Percentiles rank a stretch among this genome's conserved stretches.
These are phyloP conservation scores for Cladosporium sphaerospermum DNA, from an alignment of 2,329 filamentous ascomycete species.

Conservation along the genomic window DNA sequence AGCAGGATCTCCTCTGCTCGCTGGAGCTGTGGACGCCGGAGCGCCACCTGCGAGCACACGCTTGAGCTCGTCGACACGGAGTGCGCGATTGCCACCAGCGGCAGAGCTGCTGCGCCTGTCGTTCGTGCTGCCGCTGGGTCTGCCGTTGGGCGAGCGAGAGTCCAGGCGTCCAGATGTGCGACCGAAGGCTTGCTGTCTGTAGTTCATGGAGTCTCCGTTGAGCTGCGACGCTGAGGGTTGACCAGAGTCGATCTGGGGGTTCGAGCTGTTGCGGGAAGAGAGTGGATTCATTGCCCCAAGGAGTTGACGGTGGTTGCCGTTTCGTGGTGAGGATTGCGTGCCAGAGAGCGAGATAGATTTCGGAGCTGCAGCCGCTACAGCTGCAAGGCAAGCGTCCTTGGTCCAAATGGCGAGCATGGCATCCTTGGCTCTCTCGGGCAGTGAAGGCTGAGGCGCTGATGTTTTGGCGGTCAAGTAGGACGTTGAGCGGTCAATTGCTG, in stretches of 20 bases:
- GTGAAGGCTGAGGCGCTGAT: not conserved
- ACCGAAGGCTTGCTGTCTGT: slow-evolving; percentile 13
- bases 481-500: slow-evolving; percentile 48
- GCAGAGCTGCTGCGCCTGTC: slow-evolving; percentile 43
- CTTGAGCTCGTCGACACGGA: slow-evolving; percentile 43
- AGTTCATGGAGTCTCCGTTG: not conserved
- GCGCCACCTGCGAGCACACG: slow-evolving; percentile 35
- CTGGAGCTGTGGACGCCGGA: not conserved
- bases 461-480: slow-evolving; percentile 19
- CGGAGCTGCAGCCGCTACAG: slow-evolving; percentile 53
- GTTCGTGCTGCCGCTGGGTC: slow-evolving; percentile 35
- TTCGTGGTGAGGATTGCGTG: slow-evolving; percentile 53
- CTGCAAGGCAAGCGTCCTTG: slow-evolving; percentile 63
- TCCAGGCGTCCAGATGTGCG: slow-evolving; percentile 4
- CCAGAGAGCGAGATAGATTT: slow-evolving; percentile 70
- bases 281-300: slow-evolving; percentile 16
- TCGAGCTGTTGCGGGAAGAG: slow-evolving; percentile 8
- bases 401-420: slow-evolving; percentile 69
- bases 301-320: slow-evolving; percentile 20
- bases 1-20: slow-evolving; percentile 35
- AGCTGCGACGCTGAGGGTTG: not conserved
- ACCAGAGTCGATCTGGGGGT: not conserved
- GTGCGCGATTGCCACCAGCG: slow-evolving; percentile 26
- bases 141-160: slow-evolving; percentile 16
- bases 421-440: slow-evolving; percentile 14